These are phyloP conservation scores for Blastomyces parvus DNA, from an alignment of 2,329 filamentous ascomycete species.

Conservation along the genomic window DNA sequence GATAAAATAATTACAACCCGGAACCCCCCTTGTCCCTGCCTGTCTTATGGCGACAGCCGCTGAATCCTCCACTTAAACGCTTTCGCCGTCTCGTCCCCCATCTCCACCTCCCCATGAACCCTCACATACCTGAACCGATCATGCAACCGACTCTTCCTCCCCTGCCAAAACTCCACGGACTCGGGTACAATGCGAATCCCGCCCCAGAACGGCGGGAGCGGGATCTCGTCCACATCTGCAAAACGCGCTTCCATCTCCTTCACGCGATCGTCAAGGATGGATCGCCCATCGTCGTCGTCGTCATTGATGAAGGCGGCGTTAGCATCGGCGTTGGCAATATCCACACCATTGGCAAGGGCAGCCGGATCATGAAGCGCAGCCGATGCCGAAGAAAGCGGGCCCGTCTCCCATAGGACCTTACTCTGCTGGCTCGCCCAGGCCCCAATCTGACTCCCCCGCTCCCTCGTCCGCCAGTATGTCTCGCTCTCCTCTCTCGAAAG, in stretches of 20 bases:
- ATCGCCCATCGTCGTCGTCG: constrained; percentile 51
- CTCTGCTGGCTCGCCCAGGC: constrained; percentile 93
- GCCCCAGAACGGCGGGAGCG: constrained; percentile 90
- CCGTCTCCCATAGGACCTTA: constrained; percentile 50
- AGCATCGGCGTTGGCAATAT: not conserved
- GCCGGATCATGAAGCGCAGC: constrained; percentile 18
- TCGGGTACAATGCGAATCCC: constrained; percentile 78
- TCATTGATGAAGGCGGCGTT: not conserved
- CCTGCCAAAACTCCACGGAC: constrained; percentile 92
- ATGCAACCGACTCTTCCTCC: constrained; percentile 77
- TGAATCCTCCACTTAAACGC: constrained; percentile 40
- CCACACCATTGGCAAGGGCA: constrained; percentile 13
- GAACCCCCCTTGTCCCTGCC: not conserved
- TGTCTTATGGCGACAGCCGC: constrained; percentile 31
- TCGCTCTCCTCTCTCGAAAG: constrained; percentile 62
- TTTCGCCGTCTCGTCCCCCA: constrained; percentile 44
- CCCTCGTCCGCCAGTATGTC: constrained; percentile 54
- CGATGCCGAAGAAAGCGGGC: constrained; percentile 18
- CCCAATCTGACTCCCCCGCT: constrained; percentile 72
- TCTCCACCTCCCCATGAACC: constrained; percentile 49
- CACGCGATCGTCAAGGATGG: constrained; percentile 67
- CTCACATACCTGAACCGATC: constrained; percentile 83
- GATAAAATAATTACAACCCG: too few species aligned
- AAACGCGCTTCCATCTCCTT: constrained; percentile 67
- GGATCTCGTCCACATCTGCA: constrained; percentile 65